Conservation (phyloP, 2,329 filamentous ascomycete species). For the Paecilomyces fulvus region DNA sequence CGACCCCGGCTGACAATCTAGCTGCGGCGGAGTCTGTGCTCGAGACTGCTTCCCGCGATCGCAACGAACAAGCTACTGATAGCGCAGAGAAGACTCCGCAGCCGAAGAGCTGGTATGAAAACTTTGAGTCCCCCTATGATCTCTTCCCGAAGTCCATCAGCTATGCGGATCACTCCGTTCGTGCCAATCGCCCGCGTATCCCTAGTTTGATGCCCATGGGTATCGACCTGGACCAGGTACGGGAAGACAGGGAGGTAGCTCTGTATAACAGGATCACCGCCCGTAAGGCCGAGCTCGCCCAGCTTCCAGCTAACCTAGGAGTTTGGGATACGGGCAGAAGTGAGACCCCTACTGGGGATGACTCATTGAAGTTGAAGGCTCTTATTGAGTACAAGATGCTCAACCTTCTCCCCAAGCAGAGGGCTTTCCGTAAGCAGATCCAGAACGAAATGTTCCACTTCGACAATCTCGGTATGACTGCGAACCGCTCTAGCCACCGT, state of each 20-base stretch:
- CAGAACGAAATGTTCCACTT: conserved; percentile 89
- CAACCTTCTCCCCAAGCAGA: conserved; percentile 79
- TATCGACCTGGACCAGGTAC: conserved; percentile 75
- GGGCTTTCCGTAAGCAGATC: conserved; percentile 74
- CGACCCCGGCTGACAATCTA: conserved; percentile 28
- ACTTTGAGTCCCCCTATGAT: conserved; percentile 65
- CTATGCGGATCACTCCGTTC: conserved; percentile 69
- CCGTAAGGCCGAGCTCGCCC: conserved; percentile 74
- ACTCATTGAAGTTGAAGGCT: conserved; percentile 76
- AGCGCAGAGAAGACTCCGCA: conserved; percentile 16
- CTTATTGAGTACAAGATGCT: conserved; percentile 94
- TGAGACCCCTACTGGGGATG: conserved; percentile 63
- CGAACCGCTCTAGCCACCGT: conserved; percentile 82
- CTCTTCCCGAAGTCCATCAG: conserved; percentile 53
- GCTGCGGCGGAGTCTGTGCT: conserved; percentile 25
- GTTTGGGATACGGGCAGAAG: conserved; percentile 72
- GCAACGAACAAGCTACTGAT: conserved; percentile 22
- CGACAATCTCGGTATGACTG: conserved; percentile 94
- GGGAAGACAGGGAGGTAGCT: conserved; percentile 78
- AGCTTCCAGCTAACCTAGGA: conserved; percentile 73
- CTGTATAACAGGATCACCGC: conserved; percentile 85
- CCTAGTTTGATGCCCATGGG: conserved; percentile 84
- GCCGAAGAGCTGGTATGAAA: conserved; percentile 52
- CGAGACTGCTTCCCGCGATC: conserved; percentile 29
- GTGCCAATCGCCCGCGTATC: conserved; percentile 69